Evolutionary conservation across 306 rosid species (phyloP), one percentile per base, ranked within the genome.

Genomic region (Canavalia gladiata): DNA sequence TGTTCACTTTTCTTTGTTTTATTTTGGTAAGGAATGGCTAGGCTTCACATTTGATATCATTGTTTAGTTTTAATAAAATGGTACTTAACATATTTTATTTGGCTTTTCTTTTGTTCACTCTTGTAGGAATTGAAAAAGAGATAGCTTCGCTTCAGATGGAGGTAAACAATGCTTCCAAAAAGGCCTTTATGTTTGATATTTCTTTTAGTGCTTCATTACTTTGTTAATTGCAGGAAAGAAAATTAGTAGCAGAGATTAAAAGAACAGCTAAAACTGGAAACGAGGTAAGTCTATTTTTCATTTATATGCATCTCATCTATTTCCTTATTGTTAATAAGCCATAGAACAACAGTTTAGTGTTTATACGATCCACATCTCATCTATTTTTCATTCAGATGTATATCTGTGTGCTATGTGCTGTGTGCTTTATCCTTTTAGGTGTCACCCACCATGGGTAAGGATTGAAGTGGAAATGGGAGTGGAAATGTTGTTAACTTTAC

Each of bases 221-320:
- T 68, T 82, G 68, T 28, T 31, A 57, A 85, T 45, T 87, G 81
- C 87, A 95, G 99, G 99, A 95, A 87, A 95, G 81, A 81, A 95
- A 90, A 69, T 86, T 95, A 83, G 97, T 95, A 82, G 99, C 99
- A 6, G 99, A 95, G 84, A 95, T 93, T 72, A 95, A 95, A 84
- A 87, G 90, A 75, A 76, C 82, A 28, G 99, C 99, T 30, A 95
- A 95, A 90, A 95, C 95, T 0, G 97, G 99, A 81, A 95, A 95
- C 80, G 99, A 95, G 94, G 99, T 74, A 86, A 82, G 82, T 79
- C 78, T 45, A 7, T 31, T 72, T 57, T 52, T 74, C 75, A 35
- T 59, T 50, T 52, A 58, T 54, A 10, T 37, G 58, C 45, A 13
- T 54, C 18, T 56, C 69, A 55, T 66, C 65, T 60, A 29, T 58